phyloP scores from a whole-genome alignment of 495 filamentous ascomycete genomes.

The Penicillium macrosclerotiorum region DNA sequence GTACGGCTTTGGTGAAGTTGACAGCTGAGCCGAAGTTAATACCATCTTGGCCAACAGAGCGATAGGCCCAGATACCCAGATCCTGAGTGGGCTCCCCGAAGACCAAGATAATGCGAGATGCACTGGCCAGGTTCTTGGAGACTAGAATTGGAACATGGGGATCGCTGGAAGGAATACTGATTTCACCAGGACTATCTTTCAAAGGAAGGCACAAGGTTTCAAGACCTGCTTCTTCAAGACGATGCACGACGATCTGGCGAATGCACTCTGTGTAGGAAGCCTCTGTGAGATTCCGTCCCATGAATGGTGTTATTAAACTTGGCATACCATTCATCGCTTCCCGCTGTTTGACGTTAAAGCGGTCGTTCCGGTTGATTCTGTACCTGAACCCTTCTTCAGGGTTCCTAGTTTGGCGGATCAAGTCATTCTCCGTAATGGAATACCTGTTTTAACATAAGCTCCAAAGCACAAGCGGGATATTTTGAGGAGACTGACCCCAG shows the following conservation, averaged over 20 bases:
- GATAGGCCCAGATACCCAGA: conserved; percentile 71
- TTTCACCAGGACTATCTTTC: neutral
- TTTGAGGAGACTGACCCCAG: conserved; percentile 58
- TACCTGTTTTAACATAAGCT: conserved; percentile 49
- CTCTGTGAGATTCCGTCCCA: neutral
- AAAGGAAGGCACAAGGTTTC: conserved; percentile 55
- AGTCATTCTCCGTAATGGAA: conserved; percentile 66
- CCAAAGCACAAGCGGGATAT: neutral
- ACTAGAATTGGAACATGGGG: conserved; percentile 69
- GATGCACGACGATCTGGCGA: conserved; percentile 55
- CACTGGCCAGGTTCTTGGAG: conserved; percentile 52
- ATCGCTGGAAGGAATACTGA: conserved; percentile 19
- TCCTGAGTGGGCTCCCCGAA: conserved; percentile 70
- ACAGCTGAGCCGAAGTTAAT: conserved; percentile 66
- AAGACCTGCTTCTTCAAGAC: conserved; percentile 59
- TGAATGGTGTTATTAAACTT: neutral
- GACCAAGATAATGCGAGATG: conserved; percentile 67
- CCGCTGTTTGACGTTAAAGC: conserved; percentile 66
- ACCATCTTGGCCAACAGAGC: conserved; percentile 56
- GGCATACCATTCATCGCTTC: conserved; percentile 66
- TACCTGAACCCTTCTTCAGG: conserved; percentile 69
- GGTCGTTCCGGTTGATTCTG: conserved; percentile 66
- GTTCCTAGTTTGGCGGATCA: conserved; percentile 65
- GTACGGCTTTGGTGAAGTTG: conserved; percentile 54
- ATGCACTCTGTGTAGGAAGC: conserved; percentile 54